Evolutionary conservation across 495 filamentous ascomycete genomes (phyloP), one percentile per base, ranked within the genome.

Genomic region (Penicillium antarcticum): DNA sequence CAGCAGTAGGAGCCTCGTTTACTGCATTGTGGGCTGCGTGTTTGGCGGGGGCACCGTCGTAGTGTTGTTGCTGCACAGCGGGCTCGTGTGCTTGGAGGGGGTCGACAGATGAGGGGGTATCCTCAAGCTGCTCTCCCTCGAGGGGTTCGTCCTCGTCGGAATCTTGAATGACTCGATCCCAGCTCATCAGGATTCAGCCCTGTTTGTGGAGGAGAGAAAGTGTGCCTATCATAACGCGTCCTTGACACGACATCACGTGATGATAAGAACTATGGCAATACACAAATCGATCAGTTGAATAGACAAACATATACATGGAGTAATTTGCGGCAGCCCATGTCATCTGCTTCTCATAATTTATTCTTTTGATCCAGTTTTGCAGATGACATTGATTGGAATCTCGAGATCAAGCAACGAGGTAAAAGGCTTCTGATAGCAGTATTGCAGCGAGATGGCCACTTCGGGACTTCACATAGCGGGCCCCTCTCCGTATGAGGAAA

Each of bases 61-160:
- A 4, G 6, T 29, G 13, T 14, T 57, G 51, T 26, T 61, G 55
- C 34, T 59, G 61, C 9, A 33, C 19, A 45, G 48, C 42, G 10
- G 47, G 40, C 33, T 56, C 51, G 5, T 39, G 37, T 26, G 16
- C 47, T 13, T 62, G 61, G 4, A 49, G 45, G 8, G 65, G 53
- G 5, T 55, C 60, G 14, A 49, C 42, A 7, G 58, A 55, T n/a
- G 61, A 50, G n/a, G 62, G 56, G 5, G 57, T 40, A n/a, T 57
- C 26, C 26, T 29, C 6, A 10, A 29, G 26, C 26, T 29, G 53
- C 35, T 60, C 65, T 45, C 64, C 70, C 29, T 58, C 55, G n/a
- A 71, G 55, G 36, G 55, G 61, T 33, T 78, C 69, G 7, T 72
- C 75, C 46, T 79, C 77, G 17, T 79, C 76, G 12, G 77, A 80